Evolutionary conservation across 2,329 filamentous ascomycete species (phyloP).

Genomic region (Penicillium hesseltinei): DNA sequence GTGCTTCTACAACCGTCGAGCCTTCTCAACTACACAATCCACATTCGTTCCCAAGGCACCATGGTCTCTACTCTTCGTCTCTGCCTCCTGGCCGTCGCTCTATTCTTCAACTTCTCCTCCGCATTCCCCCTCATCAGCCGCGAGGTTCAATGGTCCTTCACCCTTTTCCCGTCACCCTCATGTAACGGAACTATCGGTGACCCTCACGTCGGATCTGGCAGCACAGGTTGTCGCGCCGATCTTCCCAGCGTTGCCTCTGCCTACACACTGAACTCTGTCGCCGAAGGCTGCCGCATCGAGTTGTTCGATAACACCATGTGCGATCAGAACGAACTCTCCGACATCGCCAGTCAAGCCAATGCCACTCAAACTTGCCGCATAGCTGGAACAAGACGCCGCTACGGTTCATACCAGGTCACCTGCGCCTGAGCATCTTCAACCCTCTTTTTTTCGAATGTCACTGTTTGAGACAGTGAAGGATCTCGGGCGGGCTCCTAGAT

Average conservation of each 20-base stretch:
- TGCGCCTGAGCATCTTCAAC: slow-evolving; percentile 8
- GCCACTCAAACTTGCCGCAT: slow-evolving; percentile 14
- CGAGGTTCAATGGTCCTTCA: slow-evolving; percentile 24
- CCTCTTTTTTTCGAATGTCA: neutral
- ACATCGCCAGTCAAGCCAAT: slow-evolving; percentile 14
- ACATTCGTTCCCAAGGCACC: neutral
- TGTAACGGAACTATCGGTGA: slow-evolving; percentile 18
- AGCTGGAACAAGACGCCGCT: slow-evolving; percentile 12
- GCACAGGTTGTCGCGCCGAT: slow-evolving; percentile 26
- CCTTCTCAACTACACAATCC: neutral
- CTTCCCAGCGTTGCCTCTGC: slow-evolving; percentile 21
- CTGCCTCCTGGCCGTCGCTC: slow-evolving; percentile 4
- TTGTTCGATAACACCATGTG: slow-evolving; percentile 29
- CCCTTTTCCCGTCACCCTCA: slow-evolving; percentile 17
- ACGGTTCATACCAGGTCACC: slow-evolving; percentile 25
- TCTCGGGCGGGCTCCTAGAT: neutral
- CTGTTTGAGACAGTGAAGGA: neutral
- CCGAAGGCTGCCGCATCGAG: slow-evolving; percentile 21
- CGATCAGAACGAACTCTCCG: slow-evolving; percentile 19
- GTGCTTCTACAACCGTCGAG: neutral
- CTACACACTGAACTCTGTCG: slow-evolving; percentile 18
- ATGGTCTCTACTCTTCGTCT: slow-evolving; percentile 11
- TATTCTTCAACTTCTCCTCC: slow-evolving; percentile 12
- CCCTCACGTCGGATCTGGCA: slow-evolving; percentile 18
- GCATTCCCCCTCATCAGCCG: slow-evolving; percentile 21